phyloP scores from a whole-genome alignment of 2,329 filamentous ascomycete genomes.

The Keithomyces neogunnii region DNA sequence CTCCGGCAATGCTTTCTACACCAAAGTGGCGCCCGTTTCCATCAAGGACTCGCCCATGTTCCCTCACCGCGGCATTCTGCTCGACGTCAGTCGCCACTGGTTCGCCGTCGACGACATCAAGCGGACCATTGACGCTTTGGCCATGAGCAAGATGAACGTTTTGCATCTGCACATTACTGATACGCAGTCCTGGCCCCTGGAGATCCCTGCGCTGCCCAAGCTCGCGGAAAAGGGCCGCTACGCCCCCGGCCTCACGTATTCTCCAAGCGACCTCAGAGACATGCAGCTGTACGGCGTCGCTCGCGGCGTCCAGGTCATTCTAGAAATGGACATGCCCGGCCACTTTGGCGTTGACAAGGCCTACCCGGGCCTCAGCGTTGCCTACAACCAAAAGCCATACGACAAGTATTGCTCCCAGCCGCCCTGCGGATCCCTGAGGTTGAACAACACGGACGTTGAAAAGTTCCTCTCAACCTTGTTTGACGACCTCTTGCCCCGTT shows the following conservation, averaged over 20 bases:
- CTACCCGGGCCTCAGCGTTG: constrained; percentile 47
- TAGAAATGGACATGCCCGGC: constrained; percentile 56
- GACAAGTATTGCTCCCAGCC: constrained; percentile 52
- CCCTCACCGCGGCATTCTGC: constrained; percentile 66
- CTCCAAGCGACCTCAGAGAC: constrained; percentile 49
- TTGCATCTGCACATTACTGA: constrained; percentile 78
- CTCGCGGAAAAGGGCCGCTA: constrained; percentile 70
- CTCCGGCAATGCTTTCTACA: constrained; percentile 52
- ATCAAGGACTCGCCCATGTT: constrained; percentile 71
- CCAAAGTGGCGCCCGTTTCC: constrained; percentile 57
- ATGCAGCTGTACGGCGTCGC: constrained; percentile 65
- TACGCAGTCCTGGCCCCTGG: constrained; percentile 77
- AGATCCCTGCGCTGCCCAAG: constrained; percentile 63
- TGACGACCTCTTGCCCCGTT: constrained; percentile 65
- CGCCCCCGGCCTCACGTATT: constrained; percentile 57
- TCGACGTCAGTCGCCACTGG: constrained; percentile 70
- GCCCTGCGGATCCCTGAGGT: constrained; percentile 62
- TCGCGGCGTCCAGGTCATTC: constrained; percentile 49
- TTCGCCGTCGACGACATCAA: constrained; percentile 60
- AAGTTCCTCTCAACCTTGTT: constrained; percentile 65
- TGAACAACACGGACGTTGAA: constrained; percentile 64
- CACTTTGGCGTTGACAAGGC: constrained; percentile 47
- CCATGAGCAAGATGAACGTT: constrained; percentile 76
- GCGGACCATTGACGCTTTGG: constrained; percentile 65
- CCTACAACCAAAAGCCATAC: constrained; percentile 47